These are phyloP conservation scores for Crepidotus variabilis DNA, from an alignment of 768 basidiomycete species.

Conservation along the genomic window DNA sequence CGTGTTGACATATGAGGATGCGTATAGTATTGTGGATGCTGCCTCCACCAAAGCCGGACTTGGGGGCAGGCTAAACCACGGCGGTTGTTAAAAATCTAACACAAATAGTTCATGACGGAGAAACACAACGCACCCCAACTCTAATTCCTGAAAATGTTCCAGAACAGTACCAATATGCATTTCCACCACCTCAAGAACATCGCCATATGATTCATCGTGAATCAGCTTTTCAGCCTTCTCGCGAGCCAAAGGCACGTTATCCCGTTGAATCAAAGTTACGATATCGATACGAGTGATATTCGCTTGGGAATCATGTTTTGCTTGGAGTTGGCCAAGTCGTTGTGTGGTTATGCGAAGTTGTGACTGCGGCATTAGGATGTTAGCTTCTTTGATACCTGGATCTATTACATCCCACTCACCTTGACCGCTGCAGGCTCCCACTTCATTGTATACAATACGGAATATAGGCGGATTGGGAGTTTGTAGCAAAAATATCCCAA, in stretches of 20 bases:
- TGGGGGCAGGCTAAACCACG: conserved; percentile 29
- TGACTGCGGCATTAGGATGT: conserved; percentile 33
- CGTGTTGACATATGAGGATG: conserved; percentile 50
- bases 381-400: not conserved
- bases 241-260: conserved; percentile 59
- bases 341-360: conserved; percentile 63
- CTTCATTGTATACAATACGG: conserved; percentile 8
- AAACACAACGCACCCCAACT: conserved; percentile 35
- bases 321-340: conserved; percentile 65
- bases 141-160: conserved; percentile 55
- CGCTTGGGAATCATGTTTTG: conserved; percentile 62
- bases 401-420: conserved; percentile 19
- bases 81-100: not conserved
- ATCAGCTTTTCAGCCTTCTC: conserved; percentile 70
- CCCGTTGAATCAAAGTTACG: conserved; percentile 58
- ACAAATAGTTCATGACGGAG: not conserved
- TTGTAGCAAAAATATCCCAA: too few species aligned
- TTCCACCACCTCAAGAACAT: conserved; percentile 63
- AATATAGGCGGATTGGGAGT: not conserved
- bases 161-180: conserved; percentile 63
- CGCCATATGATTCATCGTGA: conserved; percentile 56
- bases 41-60: conserved; percentile 62
- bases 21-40: conserved; percentile 62
- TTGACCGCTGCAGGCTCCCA: conserved; percentile 36
- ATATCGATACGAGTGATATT: conserved; percentile 65